Evolutionary conservation across 345 rosid species (phyloP).

Genomic region (Murraya koenigii): DNA sequence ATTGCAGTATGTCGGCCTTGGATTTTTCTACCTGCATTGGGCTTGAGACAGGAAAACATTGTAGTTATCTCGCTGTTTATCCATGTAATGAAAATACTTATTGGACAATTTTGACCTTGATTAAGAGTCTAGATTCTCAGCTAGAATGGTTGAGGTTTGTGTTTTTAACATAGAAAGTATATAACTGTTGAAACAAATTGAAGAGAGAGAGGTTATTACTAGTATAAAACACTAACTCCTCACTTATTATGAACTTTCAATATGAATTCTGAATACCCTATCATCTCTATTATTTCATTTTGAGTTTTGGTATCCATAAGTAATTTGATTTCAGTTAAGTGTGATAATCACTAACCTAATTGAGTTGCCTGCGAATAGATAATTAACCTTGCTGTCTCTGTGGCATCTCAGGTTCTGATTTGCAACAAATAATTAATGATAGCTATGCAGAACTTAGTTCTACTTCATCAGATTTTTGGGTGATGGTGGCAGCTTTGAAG

Average conservation of each 20-base stretch:
- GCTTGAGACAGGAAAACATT: not conserved
- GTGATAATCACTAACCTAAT: not conserved
- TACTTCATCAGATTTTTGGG: constrained; percentile 89
- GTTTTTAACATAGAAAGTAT: not conserved
- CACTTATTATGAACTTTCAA: not conserved
- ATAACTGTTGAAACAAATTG: not conserved
- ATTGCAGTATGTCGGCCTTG: not conserved
- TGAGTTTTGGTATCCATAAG: not conserved
- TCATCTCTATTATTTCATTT: not conserved
- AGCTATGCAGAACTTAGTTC: constrained; percentile 59
- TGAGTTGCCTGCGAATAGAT: constrained; percentile 2
- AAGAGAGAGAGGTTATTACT: not conserved
- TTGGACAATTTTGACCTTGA: not conserved
- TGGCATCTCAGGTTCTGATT: constrained; percentile 51
- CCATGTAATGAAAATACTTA: not conserved
- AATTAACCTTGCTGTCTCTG: not conserved
- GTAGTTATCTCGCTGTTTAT: not conserved
- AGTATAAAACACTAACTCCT: not conserved
- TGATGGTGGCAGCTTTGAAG: constrained; percentile 96
- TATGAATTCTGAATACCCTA: not conserved
- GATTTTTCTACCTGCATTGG: not conserved
- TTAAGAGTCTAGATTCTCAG: not conserved
- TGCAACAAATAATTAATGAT: constrained; percentile 60
- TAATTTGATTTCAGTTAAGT: not conserved
- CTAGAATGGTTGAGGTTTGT: not conserved